phyloP scores from a whole-genome alignment of 305 asterid species.

The Solanum hybrid region DNA sequence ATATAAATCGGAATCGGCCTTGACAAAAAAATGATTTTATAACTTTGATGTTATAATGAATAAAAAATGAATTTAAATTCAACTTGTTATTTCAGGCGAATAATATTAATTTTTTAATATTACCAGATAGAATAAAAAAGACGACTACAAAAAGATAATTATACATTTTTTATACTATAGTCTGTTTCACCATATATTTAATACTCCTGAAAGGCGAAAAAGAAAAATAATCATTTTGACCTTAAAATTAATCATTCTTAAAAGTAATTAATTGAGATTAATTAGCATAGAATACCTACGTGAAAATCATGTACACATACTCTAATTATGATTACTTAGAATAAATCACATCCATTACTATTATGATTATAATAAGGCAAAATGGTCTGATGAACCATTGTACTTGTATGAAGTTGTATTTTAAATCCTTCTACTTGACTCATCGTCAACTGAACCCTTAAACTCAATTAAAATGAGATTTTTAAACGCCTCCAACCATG shows the following conservation, averaged over 20 bases:
- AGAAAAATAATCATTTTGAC: neutral
- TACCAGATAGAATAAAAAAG: neutral
- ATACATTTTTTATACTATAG: neutral
- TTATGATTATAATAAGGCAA: no score
- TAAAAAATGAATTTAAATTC: neutral
- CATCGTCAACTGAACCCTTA: no score
- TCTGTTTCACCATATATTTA: neutral
- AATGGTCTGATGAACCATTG: no score
- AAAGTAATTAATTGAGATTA: neutral
- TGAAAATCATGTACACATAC: neutral
- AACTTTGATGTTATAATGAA: neutral
- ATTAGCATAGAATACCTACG: neutral
- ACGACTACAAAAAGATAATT: neutral
- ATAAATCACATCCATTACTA: neutral
- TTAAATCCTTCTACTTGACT: no score
- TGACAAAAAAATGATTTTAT: neutral
- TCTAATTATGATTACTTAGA: neutral
- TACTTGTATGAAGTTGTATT: no score
- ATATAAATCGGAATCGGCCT: neutral
- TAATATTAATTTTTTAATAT: neutral
- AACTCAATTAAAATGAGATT: no score
- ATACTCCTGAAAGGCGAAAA: neutral
- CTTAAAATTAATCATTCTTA: neutral
- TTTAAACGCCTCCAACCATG: no score
- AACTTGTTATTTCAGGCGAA: neutral